A percentile compares a stretch with the other conserved stretches of the same genome.
Evolutionary conservation across 805 yeast genomes (phyloP).

Genomic region (Ogataea chonburiensis): DNA sequence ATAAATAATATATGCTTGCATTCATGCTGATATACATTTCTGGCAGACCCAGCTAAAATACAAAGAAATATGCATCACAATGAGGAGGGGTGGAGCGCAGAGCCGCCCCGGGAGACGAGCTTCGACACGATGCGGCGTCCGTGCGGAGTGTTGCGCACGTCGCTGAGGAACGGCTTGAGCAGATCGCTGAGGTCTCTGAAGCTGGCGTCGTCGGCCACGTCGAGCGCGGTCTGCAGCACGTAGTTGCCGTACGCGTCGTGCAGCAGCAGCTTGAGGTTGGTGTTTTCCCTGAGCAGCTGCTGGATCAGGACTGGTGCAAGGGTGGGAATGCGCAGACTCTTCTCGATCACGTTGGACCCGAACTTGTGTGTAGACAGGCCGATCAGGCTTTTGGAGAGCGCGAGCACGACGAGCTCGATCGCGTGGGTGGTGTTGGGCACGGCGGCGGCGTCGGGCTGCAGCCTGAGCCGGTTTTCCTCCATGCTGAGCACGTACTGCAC

Average conservation of each 20-base stretch:
- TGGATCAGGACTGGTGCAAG: conserved; percentile 45
- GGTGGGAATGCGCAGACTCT: conserved; percentile 47
- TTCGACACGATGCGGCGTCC: conserved; percentile 90
- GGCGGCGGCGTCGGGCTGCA: conserved; percentile 24
- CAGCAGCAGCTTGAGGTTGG: conserved; percentile 41
- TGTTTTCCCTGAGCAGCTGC: conserved; percentile 38
- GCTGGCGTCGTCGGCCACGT: conserved; percentile 51
- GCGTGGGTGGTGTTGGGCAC: conserved; percentile 33
- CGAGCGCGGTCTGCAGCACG: conserved; percentile 58
- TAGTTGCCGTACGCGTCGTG: conserved; percentile 62
- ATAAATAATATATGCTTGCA: conserved; percentile 10
- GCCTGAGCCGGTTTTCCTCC: conserved; percentile 36
- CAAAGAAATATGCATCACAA: conserved; percentile 22
- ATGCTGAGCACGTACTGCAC: conserved; percentile 78
- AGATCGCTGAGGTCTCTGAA: conserved; percentile 54
- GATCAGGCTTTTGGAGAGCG: conserved; percentile 32
- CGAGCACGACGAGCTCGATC: conserved; percentile 28
- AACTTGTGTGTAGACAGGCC: conserved; percentile 57
- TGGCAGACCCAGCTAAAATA: conserved; percentile 20
- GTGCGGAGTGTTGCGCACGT: conserved; percentile 87
- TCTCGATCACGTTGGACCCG: conserved; percentile 61
- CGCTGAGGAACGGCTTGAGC: conserved; percentile 72
- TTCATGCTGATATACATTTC: conserved; percentile 13
- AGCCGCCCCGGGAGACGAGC: conserved; percentile 35
- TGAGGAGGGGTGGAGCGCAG: conserved; percentile 13